Base-by-base conservation (phyloP, 1,284 basidiomycete species). In the Salmacisia buchloeana region DNA sequence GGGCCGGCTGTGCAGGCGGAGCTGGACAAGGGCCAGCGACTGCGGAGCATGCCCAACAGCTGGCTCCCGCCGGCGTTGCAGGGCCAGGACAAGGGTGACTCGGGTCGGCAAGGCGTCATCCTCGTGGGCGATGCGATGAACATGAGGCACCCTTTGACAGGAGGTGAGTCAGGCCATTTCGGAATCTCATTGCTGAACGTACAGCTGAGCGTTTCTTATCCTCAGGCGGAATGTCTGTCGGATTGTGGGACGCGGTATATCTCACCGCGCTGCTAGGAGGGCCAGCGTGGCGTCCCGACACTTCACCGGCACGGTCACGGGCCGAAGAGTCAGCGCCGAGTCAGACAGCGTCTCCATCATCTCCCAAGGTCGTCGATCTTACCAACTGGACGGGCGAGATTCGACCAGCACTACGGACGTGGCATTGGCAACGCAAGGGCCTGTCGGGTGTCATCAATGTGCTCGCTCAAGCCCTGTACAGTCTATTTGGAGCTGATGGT, bases 111-210 rank as follows among this genome's bases (percentile, higher is more conserved):
- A 61, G 93, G 94, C 23, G 88, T 88, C 7, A 84, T 98, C 68
- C 85, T 98, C 63, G 84, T 97, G 43, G 96, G 96, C 3, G 96
- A 98, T 80, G 88, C 94, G 1, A 94, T 93, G 89, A 99, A 98
- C 80, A 98, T 98, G 94, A 89, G 96, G 1, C 96, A 99, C 81
- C 94, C 96, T 0, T 84, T 99, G 12, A 98, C 94, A 0, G 96
- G 96, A 10, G 94, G 82, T 71, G 60, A 33, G 71, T 69, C 58
- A 9, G 29, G 5, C 29, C 27, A n/a, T 57, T 4, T 27, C 3
- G 7, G 29, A 33, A 9, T 13, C 27, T 52, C 18, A 46, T 25
- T n/a, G 10, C 12, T 46, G 43, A 10, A 6, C 9, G 5, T 27
- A n/a, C 5, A 23, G 13, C 23, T 27, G 23, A 21, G 18, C 23